These are phyloP conservation scores for Paramecium sexaurelia DNA, from an alignment of 73 alveolate genomes.

Conservation along the genomic window DNA sequence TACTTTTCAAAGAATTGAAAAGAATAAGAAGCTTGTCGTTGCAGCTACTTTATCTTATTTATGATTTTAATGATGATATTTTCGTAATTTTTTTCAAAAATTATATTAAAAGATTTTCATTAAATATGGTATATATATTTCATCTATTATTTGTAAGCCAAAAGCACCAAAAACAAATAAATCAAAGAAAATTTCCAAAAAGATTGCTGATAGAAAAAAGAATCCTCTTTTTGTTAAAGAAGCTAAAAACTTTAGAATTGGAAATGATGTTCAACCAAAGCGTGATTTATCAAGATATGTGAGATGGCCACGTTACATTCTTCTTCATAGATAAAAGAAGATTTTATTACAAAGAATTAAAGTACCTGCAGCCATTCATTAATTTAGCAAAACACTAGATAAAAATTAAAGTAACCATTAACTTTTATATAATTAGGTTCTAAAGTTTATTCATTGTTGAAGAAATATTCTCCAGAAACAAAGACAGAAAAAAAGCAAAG, in stretches of 20 bases:
- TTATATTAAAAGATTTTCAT: constrained; percentile 28
- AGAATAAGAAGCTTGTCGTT: not conserved
- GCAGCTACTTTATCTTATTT: constrained; percentile 41
- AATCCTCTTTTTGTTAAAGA: constrained; percentile 84
- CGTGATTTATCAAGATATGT: constrained; percentile 83
- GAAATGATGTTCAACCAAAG: constrained; percentile 97
- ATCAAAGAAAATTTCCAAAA: constrained; percentile 35
- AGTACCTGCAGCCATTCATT: constrained; percentile 97
- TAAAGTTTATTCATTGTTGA: constrained; percentile 79
- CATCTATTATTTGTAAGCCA: not conserved
- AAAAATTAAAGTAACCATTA: constrained; percentile 46
- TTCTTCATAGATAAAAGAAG: constrained; percentile 97
- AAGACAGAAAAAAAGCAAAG: constrained; percentile 74
- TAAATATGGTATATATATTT: not conserved
- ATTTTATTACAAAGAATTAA: constrained; percentile 93
- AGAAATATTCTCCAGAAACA: constrained; percentile 94
- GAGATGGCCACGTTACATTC: constrained; percentile 98
- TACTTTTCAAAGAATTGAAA: not conserved
- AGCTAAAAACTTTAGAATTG: constrained; percentile 92
- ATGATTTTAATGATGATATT: not conserved
- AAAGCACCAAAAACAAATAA: constrained; percentile 35
- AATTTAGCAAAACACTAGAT: constrained; percentile 72
- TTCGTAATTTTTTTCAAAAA: constrained; percentile 3
- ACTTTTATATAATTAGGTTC: constrained; percentile 63
- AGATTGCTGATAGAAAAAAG: constrained; percentile 56